These are phyloP conservation scores for Cytospora mali DNA, from an alignment of 2,329 filamentous ascomycete genomes.

Conservation along the genomic window DNA sequence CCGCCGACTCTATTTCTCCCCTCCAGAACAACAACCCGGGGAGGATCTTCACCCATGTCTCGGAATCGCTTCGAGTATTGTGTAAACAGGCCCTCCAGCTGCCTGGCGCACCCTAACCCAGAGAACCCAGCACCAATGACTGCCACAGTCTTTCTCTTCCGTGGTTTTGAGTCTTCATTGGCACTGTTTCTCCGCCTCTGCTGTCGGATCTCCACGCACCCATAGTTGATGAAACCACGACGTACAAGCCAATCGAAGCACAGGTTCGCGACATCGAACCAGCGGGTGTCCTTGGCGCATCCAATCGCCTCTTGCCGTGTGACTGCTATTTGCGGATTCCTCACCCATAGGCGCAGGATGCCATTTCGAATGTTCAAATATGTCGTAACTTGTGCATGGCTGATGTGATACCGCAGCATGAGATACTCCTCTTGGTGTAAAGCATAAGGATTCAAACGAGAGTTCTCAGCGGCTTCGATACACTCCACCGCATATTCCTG, in stretches of 20 bases:
- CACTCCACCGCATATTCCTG: conserved; percentile 89
- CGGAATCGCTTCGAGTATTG: conserved; percentile 74
- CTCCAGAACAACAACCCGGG: conserved; percentile 80
- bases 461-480: conserved; percentile 85
- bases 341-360: conserved; percentile 86
- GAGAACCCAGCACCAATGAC: conserved; percentile 94
- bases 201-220: conserved; percentile 74
- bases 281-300: conserved; percentile 83
- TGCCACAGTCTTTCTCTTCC: conserved; percentile 72
- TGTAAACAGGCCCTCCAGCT: conserved; percentile 81
- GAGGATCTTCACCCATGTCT: conserved; percentile 66
- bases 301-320: conserved; percentile 85
- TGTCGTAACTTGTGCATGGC: conserved; percentile 84
- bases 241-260: conserved; percentile 92
- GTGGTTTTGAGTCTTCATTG: conserved; percentile 38
- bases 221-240: conserved; percentile 94
- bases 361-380: conserved; percentile 97
- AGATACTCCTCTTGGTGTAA: conserved; percentile 83
- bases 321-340: conserved; percentile 81
- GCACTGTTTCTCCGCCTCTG: conserved; percentile 46
- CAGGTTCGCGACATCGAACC: conserved; percentile 85
- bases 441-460: conserved; percentile 84
- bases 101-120: conserved; percentile 87
- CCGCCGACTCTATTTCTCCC: conserved; percentile 86
- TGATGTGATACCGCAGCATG: conserved; percentile 79